Percentiles rank a stretch among this genome's conserved stretches.
Evolutionary conservation across 139 green algal genomes (phyloP).

Genomic region (Haematococcus sp.): DNA sequence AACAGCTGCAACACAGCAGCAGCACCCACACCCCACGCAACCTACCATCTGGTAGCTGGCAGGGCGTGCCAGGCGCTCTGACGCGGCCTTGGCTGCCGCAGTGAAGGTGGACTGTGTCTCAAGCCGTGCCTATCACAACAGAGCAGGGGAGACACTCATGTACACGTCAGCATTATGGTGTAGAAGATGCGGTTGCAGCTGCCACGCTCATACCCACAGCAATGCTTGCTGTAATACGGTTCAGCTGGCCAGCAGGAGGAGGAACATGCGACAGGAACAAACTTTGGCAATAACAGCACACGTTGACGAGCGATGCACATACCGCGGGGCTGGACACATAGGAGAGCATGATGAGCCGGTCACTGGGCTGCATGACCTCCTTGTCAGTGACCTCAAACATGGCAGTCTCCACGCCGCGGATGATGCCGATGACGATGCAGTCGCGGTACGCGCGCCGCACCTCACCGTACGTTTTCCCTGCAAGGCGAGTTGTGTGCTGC

Average conservation of each 20-base stretch:
- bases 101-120: background rate
- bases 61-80: constrained; percentile 18
- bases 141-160: background rate
- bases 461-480: constrained; percentile 2
- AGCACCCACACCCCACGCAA: too few relatives aligned
- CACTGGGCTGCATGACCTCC: constrained; percentile 1
- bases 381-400: background rate
- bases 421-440: constrained; percentile 17
- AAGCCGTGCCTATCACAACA: background rate
- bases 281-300: too few relatives aligned
- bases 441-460: constrained; percentile 19
- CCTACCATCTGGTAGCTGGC: constrained; percentile 16
- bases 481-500: background rate
- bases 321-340: constrained; percentile 3
- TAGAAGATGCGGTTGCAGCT: too few relatives aligned
- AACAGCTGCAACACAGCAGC: too few relatives aligned
- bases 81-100: constrained; percentile 18
- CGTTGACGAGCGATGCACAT: background rate
- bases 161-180: background rate
- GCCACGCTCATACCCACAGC: too few relatives aligned
- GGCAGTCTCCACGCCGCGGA: background rate
- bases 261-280: too few relatives aligned
- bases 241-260: too few relatives aligned
- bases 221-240: too few relatives aligned
- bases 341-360: constrained; percentile 13